Evolutionary conservation across 2,329 filamentous ascomycete genomes (phyloP).

Genomic region (Aspergillus felis): DNA sequence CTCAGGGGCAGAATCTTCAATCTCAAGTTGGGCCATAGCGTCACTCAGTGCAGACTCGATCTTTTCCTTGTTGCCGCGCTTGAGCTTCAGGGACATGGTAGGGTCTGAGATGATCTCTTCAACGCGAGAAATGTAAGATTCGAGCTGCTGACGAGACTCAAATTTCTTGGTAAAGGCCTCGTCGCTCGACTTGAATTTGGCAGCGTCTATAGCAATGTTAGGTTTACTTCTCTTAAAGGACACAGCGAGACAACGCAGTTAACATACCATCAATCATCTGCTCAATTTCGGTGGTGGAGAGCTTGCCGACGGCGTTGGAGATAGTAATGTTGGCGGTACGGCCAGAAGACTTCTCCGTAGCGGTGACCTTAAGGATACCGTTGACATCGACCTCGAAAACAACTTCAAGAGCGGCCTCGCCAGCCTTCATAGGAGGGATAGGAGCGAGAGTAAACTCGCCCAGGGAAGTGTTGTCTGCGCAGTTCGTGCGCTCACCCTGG

Average conservation of each 20-base stretch:
- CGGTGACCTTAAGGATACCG: constrained; percentile 99
- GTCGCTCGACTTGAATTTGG: constrained; percentile 97
- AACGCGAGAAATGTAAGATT: constrained; percentile 97
- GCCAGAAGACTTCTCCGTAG: constrained; percentile 97
- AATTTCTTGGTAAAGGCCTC: constrained; percentile 99
- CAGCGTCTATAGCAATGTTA: constrained; percentile 61
- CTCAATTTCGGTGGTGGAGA: constrained; percentile 91
- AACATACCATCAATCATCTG: constrained; percentile 82
- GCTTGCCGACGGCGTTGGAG: constrained; percentile 98
- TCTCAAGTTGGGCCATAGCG: constrained; percentile 94
- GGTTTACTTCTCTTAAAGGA: neutral
- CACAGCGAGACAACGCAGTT: neutral
- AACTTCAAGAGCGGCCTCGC: constrained; percentile 93
- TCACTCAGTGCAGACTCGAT: constrained; percentile 96
- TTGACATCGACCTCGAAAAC: constrained; percentile 99
- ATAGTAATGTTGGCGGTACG: constrained; percentile 99
- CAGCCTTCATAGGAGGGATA: constrained; percentile 80
- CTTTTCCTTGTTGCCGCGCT: constrained; percentile 99
- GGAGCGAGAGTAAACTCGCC: constrained; percentile 96
- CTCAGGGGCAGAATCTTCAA: constrained; percentile 85
- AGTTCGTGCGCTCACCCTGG: constrained; percentile 97
- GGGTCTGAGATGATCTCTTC: constrained; percentile 99
- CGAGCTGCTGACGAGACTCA: constrained; percentile 97
- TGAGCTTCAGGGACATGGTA: constrained; percentile 91
- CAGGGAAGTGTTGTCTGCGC: constrained; percentile 95